A percentile compares a stretch with the other conserved stretches of the same genome.
Conservation (phyloP, 257 asterid species). For the Solanum ossicruentum region DNA sequence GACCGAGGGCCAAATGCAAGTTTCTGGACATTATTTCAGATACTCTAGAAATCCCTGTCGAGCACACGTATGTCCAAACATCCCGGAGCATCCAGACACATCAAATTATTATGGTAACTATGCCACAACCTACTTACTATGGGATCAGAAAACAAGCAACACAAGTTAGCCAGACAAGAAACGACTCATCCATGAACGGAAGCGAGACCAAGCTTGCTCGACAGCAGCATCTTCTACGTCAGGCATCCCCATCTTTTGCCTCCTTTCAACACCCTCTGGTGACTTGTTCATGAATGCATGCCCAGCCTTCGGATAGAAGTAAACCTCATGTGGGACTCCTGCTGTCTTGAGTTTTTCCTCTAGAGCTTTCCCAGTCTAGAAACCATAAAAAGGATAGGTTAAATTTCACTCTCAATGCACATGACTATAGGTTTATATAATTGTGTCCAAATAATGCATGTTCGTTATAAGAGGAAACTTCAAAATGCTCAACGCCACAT, state of each 20-base stretch:
- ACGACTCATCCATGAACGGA: conserved; percentile 68
- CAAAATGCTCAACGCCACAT: not conserved
- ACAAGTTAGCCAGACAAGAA: conserved; percentile 37
- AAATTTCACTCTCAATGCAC: not conserved
- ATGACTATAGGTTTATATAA: not conserved
- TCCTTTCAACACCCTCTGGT: conserved; percentile 56
- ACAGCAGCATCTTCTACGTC: conserved; percentile 65
- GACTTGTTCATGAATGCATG: conserved; percentile 96
- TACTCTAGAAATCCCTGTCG: not conserved
- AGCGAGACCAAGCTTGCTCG: conserved; percentile 80
- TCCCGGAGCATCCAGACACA: not conserved
- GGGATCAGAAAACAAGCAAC: not conserved
- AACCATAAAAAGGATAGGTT: not conserved
- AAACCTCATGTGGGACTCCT: conserved; percentile 66
- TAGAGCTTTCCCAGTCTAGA: conserved; percentile 68
- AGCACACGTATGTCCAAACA: not conserved
- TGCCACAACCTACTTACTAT: not conserved
- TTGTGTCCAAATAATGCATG: not conserved
- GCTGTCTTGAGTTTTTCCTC: conserved; percentile 78
- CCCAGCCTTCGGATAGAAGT: conserved; percentile 56
- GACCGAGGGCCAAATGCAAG: not conserved
- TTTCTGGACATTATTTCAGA: not conserved
- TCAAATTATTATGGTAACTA: not conserved
- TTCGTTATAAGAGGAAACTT: not conserved
- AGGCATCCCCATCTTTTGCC: conserved; percentile 67